These are phyloP conservation scores for Lasiodiplodia sp. DNA, from an alignment of 2,329 filamentous ascomycete species.

Conservation along the genomic window DNA sequence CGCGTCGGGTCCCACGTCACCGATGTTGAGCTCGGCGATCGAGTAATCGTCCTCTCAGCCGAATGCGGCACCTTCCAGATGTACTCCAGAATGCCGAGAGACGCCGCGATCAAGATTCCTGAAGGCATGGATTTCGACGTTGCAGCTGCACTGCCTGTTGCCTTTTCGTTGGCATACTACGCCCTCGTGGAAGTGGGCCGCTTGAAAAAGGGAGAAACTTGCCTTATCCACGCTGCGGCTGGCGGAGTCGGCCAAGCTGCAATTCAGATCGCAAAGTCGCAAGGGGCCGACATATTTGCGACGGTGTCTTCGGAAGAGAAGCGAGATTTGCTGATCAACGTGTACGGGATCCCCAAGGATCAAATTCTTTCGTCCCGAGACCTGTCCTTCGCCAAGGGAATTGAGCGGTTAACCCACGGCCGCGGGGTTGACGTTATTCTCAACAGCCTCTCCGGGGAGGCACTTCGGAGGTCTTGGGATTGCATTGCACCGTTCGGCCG, in stretches of 20 bases:
- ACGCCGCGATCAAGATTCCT: constrained; percentile 19
- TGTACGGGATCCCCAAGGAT: constrained; percentile 6
- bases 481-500: constrained; percentile 40
- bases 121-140: constrained; percentile 8
- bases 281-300: constrained; percentile 37
- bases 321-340: constrained; percentile 11
- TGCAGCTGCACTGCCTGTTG: constrained; percentile 7
- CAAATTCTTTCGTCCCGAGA: constrained; percentile 18
- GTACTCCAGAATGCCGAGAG: constrained; percentile 8
- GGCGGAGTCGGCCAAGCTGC: constrained; percentile 21
- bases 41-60: constrained; percentile 22
- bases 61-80: constrained; percentile 27
- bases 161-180: constrained; percentile 10
- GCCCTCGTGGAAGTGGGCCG: constrained; percentile 14
- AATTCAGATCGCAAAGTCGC: constrained; percentile 34
- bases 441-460: constrained; percentile 37
- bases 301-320: constrained; percentile 22
- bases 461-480: constrained; percentile 35
- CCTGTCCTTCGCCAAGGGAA: constrained; percentile 33
- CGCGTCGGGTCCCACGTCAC: constrained; percentile 8
- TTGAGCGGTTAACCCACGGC: constrained; percentile 37
- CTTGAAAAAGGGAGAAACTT: constrained; percentile 14
- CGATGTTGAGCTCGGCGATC: constrained; percentile 19
- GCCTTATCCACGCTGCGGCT: constrained; percentile 18
- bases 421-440: constrained; percentile 42